Evolutionary conservation across 1,139 yeast genomes (phyloP), one percentile per base, ranked within the genome.

Genomic region (Scheffersomyces insectosa): DNA sequence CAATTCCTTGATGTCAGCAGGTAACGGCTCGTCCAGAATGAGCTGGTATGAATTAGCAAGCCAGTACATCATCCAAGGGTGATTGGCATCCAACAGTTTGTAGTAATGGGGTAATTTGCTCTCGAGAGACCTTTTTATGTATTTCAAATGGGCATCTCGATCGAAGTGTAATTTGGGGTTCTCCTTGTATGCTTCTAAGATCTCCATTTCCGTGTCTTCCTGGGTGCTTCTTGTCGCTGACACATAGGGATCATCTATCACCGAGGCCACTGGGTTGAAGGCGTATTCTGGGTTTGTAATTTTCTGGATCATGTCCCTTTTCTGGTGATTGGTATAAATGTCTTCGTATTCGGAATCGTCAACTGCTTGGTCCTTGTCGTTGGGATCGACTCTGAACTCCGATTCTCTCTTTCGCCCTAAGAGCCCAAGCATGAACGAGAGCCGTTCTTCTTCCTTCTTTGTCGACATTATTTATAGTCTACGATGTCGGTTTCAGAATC

Each of bases 51-150:
- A 72, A 59, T 89, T 90, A 34, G 79, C 56, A 2, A 85, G 65
- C 99, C 99, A 93, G 62, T 88, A 91, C 3, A 86, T 49, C 62
- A 93, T 68, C 99, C 99, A 95, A 0, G 96, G 84, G 49, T 87
- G 91, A 20, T 95, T 87, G 0, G 97, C 93, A 63, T 93, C 98
- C 38, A 88, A 69, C 0, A 70, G 66, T 39, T 67, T 63, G 63
- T 73, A 78, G 36, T 65, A 56, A 3, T 62, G 52, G 0, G 90
- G 86, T 27, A 87, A 71, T 27, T 74, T 70, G 27, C 60, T 63
- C 15, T 47, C 52, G 20, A 87, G 64, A 37, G 73, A 70, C 23
- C 40, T 44, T 27, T 47, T 45, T 7, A 58, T 38, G 42, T 55
- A 64, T 5, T 36, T 36, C n/a, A 46, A 36, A 44, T 62, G 67